Evolutionary conservation across 768 basidiomycete species (phyloP).

Genomic region (Coprinopsis strossmayeri): DNA sequence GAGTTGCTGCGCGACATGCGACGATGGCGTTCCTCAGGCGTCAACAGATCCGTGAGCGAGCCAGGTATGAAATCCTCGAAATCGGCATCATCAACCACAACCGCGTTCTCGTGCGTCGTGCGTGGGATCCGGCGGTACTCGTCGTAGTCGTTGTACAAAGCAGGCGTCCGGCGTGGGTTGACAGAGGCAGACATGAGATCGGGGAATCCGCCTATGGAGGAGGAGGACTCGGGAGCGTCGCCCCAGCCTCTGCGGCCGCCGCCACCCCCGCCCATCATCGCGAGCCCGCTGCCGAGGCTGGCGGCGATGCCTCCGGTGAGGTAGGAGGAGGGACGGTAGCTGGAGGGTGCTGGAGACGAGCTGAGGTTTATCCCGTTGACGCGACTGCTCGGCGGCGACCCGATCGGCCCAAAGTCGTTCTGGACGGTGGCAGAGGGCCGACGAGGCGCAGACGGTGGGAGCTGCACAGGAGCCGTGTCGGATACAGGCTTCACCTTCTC

Average conservation of each 20-base stretch:
- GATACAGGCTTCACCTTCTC: conserved; percentile 14
- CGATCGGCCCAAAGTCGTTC: conserved; percentile 75
- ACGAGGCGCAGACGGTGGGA: conserved; percentile 54
- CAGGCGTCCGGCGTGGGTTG: conserved; percentile 15
- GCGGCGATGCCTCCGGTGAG: conserved; percentile 54
- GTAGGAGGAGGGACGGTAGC: too few relatives aligned
- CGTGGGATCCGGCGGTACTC: conserved; percentile 20
- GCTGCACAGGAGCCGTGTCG: conserved; percentile 35
- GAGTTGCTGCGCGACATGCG: conserved; percentile 74
- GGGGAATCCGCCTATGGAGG: conserved; percentile 6
- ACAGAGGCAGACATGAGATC: conserved; percentile 8
- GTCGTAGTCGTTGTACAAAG: conserved; percentile 34
- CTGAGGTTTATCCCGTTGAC: conserved; percentile 27
- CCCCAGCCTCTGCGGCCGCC: conserved; percentile 32
- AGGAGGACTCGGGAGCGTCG: conserved; percentile 14
- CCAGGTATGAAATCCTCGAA: conserved; percentile 87
- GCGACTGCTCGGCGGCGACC: conserved; percentile 59
- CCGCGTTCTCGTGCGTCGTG: conserved; percentile 22
- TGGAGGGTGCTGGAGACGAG: too few relatives aligned
- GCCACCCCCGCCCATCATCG: conserved; percentile 30
- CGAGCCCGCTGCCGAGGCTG: conserved; percentile 51
- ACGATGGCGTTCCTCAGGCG: conserved; percentile 79
- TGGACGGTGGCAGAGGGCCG: conserved; percentile 32
- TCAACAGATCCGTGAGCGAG: conserved; percentile 82
- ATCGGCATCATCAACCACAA: conserved; percentile 65